Evolutionary conservation across 2,329 filamentous ascomycete species (phyloP), one percentile per base, ranked within the genome.

Genomic region (Akanthomyces lecanii): DNA sequence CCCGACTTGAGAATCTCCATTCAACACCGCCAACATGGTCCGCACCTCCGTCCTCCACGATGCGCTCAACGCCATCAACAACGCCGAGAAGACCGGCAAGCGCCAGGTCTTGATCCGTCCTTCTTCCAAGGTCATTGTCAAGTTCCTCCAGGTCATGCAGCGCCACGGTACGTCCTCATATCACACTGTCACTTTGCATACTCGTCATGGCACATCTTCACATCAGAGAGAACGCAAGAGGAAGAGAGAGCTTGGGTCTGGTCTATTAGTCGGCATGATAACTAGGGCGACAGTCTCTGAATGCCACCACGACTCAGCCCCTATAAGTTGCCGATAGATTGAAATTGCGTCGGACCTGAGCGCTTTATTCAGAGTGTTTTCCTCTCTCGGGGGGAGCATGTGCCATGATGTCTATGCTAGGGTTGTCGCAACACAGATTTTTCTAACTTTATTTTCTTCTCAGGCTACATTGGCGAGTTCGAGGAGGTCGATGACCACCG

Each of bases 321-420:
- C 92, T 99, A 98, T 99, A 98, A 98, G 88, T 96, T 88, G 87
- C 92, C 94, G 95, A 96, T 90, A 99, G 81, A 99, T 95, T 79
- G 82, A 90, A 76, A 53, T 10, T 45, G 63, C 58, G 47, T 38
- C 51, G 57, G 45, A 61, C 58, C 57, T 61, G 63, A 61, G 56
- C 57, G 53, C 63, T 63, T 48, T 63, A 57, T 53, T 55, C 62
- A 50, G 45, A 61, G 57, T 30, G 90, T 82, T 82, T 78, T 81
- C 69, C 65, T 67, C 63, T 64, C 66, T 79, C 85, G 91, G 33
- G 36, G 23, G 38, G n/a, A 50, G 33, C 12, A 36, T 23, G 12
- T 53, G 61, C 61, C 23, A 52, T 63, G 61, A 58, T 50, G 61
- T 63, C 36, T 62, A 63, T 63, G 61, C 61, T 58, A 57, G 45